phyloP scores from a whole-genome alignment of 2,329 filamentous ascomycete species.

The Pseudogymnoascus sp. region DNA sequence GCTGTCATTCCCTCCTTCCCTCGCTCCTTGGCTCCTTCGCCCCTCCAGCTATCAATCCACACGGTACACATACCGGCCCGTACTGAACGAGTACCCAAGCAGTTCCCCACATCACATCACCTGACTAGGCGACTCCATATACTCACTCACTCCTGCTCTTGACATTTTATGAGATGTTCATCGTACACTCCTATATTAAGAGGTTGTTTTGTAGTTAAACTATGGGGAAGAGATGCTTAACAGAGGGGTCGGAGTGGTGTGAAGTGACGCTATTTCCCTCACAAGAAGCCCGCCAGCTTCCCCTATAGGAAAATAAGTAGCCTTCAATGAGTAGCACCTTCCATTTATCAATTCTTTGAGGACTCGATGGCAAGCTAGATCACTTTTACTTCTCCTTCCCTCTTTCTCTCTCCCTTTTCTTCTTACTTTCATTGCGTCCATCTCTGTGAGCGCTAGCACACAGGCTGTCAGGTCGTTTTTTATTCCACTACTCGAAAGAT shows the following conservation, averaged over 20 bases:
- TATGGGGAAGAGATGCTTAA: not conserved
- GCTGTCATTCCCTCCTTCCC: not conserved
- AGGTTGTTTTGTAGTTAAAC: not conserved
- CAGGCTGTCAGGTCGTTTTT: not conserved
- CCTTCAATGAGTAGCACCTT: not conserved
- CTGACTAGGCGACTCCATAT: not conserved
- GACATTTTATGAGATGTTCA: not conserved
- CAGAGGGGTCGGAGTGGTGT: not conserved
- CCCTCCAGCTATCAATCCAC: not conserved
- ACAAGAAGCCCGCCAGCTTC: not conserved
- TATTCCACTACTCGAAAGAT: not conserved
- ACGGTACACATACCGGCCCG: not conserved
- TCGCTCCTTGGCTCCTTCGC: not conserved
- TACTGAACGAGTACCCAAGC: not conserved
- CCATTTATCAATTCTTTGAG: not conserved
- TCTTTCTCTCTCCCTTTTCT: not conserved
- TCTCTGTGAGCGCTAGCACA: not conserved
- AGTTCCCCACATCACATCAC: not conserved
- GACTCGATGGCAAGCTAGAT: not conserved
- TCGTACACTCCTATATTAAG: not conserved
- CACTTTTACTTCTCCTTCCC: not conserved
- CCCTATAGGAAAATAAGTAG: not conserved
- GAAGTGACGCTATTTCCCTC: not conserved
- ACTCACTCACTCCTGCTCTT: not conserved
- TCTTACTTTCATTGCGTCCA: not conserved